phyloP scores from a whole-genome alignment of 306 rosid genomes.

The Corylus avellana region DNA sequence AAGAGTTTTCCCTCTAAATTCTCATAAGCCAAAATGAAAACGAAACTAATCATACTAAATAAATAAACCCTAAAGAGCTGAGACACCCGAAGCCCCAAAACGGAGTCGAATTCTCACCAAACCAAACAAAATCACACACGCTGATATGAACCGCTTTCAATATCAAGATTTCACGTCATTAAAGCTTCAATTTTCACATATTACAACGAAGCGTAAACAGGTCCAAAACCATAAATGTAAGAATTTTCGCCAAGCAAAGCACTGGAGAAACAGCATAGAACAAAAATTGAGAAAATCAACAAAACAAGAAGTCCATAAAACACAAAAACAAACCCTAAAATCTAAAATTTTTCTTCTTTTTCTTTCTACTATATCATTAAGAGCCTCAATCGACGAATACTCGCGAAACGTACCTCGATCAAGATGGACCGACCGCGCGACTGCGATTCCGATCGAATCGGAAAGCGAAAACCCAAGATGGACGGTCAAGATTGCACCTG shows the following conservation, averaged over 20 bases:
- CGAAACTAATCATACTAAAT: background rate
- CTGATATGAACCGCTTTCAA: background rate
- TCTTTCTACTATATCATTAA: background rate
- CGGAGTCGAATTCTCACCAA: background rate
- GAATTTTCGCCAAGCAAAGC: constrained; percentile 3
- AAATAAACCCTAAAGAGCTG: background rate
- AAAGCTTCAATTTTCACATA: background rate
- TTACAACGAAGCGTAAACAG: background rate
- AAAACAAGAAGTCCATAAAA: background rate
- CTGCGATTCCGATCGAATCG: constrained; percentile 4
- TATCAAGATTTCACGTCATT: background rate
- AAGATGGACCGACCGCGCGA: background rate
- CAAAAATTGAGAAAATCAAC: background rate
- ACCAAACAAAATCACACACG: background rate
- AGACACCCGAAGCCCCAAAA: background rate
- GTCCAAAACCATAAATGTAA: background rate
- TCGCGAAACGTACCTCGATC: constrained; percentile 10
- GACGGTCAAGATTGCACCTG: background rate
- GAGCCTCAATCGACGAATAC: background rate
- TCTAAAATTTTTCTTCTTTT: background rate
- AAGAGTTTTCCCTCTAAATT: background rate
- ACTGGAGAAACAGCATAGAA: background rate
- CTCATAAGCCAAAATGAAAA: background rate
- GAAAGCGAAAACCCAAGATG: background rate
- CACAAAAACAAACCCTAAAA: background rate